A percentile compares a stretch with the other conserved stretches of the same genome.
These are phyloP conservation scores for Cicer cuneatum DNA, from an alignment of 306 rosid species.

Conservation along the genomic window DNA sequence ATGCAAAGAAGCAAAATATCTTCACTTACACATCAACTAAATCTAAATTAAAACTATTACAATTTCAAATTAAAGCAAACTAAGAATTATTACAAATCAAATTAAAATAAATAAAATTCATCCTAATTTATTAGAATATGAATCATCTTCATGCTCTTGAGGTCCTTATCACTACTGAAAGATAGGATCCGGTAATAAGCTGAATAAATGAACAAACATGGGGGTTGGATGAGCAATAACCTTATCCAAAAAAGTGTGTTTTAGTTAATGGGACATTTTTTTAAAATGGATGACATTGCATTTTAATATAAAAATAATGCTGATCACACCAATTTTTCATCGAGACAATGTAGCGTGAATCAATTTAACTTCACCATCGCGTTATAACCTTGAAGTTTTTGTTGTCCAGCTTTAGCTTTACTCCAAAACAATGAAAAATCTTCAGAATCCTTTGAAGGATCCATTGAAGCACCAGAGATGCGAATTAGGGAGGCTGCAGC, in stretches of 20 bases:
- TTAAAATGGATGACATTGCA: neutral
- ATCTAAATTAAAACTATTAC: too few species aligned
- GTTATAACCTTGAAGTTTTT: slow-evolving; percentile 42
- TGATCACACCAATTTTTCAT: slow-evolving; percentile 1
- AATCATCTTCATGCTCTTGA: too few species aligned
- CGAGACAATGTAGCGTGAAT: neutral
- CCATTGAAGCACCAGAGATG: slow-evolving; percentile 60
- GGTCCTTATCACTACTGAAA: too few species aligned
- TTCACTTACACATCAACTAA: too few species aligned
- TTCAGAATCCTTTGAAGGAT: slow-evolving; percentile 54
- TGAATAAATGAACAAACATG: too few species aligned
- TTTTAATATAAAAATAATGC: neutral
- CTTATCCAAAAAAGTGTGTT: neutral
- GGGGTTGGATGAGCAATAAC: too few species aligned
- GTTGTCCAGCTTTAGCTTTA: slow-evolving; percentile 77
- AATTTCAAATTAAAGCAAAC: too few species aligned
- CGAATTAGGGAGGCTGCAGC: slow-evolving; percentile 75
- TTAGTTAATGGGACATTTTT: neutral
- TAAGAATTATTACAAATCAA: too few species aligned
- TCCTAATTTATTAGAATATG: too few species aligned
- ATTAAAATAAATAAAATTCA: too few species aligned
- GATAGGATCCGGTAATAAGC: too few species aligned
- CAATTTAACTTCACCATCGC: slow-evolving; percentile 21
- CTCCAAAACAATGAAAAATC: slow-evolving; percentile 62
- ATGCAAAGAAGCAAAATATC: too few species aligned